These are phyloP conservation scores for Pestalotiopsis fici DNA, from an alignment of 2,329 filamentous ascomycete genomes.

Conservation along the genomic window DNA sequence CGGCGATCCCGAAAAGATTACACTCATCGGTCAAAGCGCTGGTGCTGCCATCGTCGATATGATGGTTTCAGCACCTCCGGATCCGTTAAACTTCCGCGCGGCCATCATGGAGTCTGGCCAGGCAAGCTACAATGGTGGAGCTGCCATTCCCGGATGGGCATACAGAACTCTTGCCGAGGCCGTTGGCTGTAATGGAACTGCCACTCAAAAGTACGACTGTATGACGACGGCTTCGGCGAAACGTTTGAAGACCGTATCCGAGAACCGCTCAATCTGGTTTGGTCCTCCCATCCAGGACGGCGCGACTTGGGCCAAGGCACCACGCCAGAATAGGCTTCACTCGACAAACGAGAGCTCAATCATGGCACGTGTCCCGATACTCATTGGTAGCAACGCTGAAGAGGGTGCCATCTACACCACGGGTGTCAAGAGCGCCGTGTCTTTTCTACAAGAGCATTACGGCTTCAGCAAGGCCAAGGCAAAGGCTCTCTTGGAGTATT, in stretches of 20 bases:
- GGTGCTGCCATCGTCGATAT: constrained; percentile 9
- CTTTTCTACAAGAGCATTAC: not conserved
- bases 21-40: constrained; percentile 1
- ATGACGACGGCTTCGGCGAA: not conserved
- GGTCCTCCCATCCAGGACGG: constrained; percentile 4
- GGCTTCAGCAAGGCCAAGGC: not conserved
- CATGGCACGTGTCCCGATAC: constrained; percentile 4
- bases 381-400: not conserved
- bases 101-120: constrained; percentile 4
- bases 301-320: not conserved
- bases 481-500: not conserved
- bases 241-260: not conserved
- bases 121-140: not conserved
- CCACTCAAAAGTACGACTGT: not conserved
- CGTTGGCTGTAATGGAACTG: not conserved
- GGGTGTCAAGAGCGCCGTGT: not conserved
- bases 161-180: not conserved
- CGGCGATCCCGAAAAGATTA: constrained; percentile 5
- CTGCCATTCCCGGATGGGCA: not conserved
- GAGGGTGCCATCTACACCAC: constrained; percentile 5
- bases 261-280: constrained; percentile 1
- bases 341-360: not conserved
- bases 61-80: constrained; percentile 1
- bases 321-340: constrained; percentile 1
- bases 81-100: constrained; percentile 3